Evolutionary conservation across 2,329 filamentous ascomycete genomes (phyloP).

Genomic region (Mycosphaerelloides madeirae): DNA sequence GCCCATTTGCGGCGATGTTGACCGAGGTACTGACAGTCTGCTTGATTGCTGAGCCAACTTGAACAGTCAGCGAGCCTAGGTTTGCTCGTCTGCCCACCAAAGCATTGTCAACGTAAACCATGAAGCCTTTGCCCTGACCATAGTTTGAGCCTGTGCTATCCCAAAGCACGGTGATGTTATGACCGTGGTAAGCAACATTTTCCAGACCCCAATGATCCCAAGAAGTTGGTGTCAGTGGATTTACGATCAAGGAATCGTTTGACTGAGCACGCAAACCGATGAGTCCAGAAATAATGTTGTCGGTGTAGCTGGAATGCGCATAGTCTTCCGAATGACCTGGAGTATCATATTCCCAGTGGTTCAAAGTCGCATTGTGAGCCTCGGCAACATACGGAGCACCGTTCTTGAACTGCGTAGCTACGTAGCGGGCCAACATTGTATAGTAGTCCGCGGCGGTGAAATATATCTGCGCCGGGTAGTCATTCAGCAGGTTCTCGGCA

Average conservation of each 20-base stretch:
- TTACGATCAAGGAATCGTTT: constrained; percentile 37
- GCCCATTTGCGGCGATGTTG: constrained; percentile 30
- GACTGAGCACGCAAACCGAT: constrained; percentile 36
- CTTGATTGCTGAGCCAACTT: not conserved
- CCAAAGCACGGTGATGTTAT: constrained; percentile 39
- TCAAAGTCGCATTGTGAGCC: constrained; percentile 38
- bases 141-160: constrained; percentile 39
- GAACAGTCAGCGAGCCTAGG: constrained; percentile 27
- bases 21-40: not conserved
- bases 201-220: constrained; percentile 42
- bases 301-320: constrained; percentile 43
- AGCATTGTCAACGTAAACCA: constrained; percentile 36
- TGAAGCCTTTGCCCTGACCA: constrained; percentile 31
- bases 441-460: constrained; percentile 38
- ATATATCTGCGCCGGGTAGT: constrained; percentile 20
- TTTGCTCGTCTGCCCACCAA: constrained; percentile 2
- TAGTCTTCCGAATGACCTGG: constrained; percentile 43
- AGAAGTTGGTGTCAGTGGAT: constrained; percentile 37
- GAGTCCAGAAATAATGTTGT: constrained; percentile 44
- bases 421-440: constrained; percentile 37
- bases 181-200: constrained; percentile 42
- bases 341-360: constrained; percentile 36
- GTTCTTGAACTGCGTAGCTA: constrained; percentile 39
- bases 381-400: constrained; percentile 44
- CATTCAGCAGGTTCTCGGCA: constrained; percentile 1